These are phyloP conservation scores for Zygoascus sp. DNA, from an alignment of 1,139 yeast species.

Conservation along the genomic window DNA sequence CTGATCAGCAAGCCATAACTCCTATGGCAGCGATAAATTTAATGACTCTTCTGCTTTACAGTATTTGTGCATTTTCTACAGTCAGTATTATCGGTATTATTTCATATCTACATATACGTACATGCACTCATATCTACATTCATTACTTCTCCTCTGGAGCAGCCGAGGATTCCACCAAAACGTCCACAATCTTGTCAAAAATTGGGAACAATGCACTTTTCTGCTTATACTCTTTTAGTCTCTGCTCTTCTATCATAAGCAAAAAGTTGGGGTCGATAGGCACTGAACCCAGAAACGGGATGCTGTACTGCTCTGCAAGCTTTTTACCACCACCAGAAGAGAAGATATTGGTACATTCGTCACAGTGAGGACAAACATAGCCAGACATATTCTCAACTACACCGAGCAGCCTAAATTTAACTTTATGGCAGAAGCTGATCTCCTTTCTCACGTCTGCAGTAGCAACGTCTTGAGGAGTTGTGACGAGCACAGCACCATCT, in stretches of 20 bases:
- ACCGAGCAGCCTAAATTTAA: slow-evolving; percentile 74
- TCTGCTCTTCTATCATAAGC: slow-evolving; percentile 61
- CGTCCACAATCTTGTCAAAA: slow-evolving; percentile 49
- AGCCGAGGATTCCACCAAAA: too few species aligned
- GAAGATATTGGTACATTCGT: slow-evolving; percentile 81
- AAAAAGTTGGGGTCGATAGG: slow-evolving; percentile 94
- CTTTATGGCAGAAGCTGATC: slow-evolving; percentile 85
- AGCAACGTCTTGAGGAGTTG: slow-evolving; percentile 95
- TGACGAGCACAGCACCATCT: slow-evolving; percentile 90
- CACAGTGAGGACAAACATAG: slow-evolving; percentile 89
- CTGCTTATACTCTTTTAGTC: slow-evolving; percentile 36
- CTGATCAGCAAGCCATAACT: neutral
- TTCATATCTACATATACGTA: too few species aligned
- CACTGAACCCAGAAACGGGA: slow-evolving; percentile 75
- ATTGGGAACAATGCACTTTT: slow-evolving; percentile 41
- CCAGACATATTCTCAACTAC: slow-evolving; percentile 97
- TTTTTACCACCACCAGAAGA: slow-evolving; percentile 88
- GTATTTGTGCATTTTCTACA: neutral
- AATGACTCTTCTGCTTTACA: neutral
- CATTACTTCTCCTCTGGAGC: too few species aligned
- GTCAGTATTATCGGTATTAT: neutral
- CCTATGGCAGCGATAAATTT: neutral
- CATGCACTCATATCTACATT: neutral
- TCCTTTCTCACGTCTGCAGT: slow-evolving; percentile 92
- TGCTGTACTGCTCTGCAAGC: slow-evolving; percentile 54